phyloP scores from a whole-genome alignment of 1,284 basidiomycete species.

The Melampsora larici-populina region DNA sequence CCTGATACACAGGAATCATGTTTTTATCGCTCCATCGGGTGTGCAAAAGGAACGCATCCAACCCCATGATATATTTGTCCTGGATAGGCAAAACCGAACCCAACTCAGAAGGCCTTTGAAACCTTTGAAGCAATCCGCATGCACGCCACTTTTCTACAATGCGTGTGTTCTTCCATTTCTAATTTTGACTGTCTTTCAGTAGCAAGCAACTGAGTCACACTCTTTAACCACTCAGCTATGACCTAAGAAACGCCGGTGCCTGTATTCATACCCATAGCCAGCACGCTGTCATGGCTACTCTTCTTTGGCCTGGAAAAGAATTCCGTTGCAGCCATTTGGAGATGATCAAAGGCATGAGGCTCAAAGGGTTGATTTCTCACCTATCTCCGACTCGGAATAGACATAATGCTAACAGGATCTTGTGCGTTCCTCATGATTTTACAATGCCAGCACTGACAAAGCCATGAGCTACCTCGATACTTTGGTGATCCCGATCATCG shows the following conservation, averaged over 20 bases:
- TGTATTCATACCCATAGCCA: slow-evolving; percentile 86
- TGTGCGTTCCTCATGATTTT: too few relatives aligned
- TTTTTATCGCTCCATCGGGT: slow-evolving; percentile 79
- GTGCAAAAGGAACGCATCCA: slow-evolving; percentile 82
- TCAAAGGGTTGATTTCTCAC: slow-evolving; percentile 59
- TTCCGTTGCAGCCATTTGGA: slow-evolving; percentile 58
- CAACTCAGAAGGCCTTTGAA: slow-evolving; percentile 54
- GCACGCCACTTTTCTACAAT: slow-evolving; percentile 87
- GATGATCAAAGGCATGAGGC: slow-evolving; percentile 85
- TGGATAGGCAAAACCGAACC: slow-evolving; percentile 65
- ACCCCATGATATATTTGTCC: slow-evolving; percentile 74
- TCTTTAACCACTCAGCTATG: slow-evolving; percentile 54
- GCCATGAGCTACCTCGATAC: slow-evolving; percentile 77
- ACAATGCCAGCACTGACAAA: slow-evolving; percentile 57
- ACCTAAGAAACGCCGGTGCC: slow-evolving; percentile 68
- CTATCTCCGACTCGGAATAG: too few relatives aligned
- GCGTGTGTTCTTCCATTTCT: slow-evolving; percentile 57
- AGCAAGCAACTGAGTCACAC: background rate
- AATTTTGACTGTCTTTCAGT: background rate
- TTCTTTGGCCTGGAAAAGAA: slow-evolving; percentile 66
- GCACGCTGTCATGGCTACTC: slow-evolving; percentile 68
- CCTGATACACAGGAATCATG: slow-evolving; percentile 61
- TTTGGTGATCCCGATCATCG: slow-evolving; percentile 77
- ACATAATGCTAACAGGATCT: too few relatives aligned
- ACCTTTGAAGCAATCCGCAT: slow-evolving; percentile 70